Percentiles rank a stretch among this genome's conserved stretches.
Conservation (phyloP, 306 rosid genomes). For the Alnus glutinosa region DNA sequence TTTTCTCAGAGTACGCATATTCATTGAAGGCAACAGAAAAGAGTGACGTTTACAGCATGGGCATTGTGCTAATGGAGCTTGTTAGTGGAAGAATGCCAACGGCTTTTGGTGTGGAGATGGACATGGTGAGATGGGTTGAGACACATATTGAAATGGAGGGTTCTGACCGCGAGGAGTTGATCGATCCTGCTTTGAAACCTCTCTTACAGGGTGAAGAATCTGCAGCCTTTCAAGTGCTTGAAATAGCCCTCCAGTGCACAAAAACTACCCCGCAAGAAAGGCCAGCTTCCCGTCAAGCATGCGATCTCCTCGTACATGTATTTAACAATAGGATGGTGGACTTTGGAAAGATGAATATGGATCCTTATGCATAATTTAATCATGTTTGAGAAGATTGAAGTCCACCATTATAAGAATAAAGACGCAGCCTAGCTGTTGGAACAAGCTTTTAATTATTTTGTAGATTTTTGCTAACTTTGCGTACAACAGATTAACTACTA, state of each 20-base stretch:
- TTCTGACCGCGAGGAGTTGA: slow-evolving; percentile 47
- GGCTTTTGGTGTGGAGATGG: slow-evolving; percentile 69
- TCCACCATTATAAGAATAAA: not conserved
- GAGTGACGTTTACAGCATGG: slow-evolving; percentile 95
- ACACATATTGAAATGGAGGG: slow-evolving; percentile 49
- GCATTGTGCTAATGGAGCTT: slow-evolving; percentile 87
- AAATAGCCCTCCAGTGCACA: slow-evolving; percentile 85
- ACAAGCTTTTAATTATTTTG: not conserved
- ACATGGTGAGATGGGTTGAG: slow-evolving; percentile 98
- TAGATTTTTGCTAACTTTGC: not conserved
- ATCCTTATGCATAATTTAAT: slow-evolving; percentile 13
- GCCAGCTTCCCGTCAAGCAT: slow-evolving; percentile 72
- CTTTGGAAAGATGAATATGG: slow-evolving; percentile 46
- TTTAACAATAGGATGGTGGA: slow-evolving; percentile 48
- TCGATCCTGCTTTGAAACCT: slow-evolving; percentile 68
- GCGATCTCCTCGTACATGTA: slow-evolving; percentile 70
- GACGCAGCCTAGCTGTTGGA: not conserved
- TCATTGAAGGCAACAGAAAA: slow-evolving; percentile 82
- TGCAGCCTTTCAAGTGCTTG: slow-evolving; percentile 79
- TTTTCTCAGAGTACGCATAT: slow-evolving; percentile 76
- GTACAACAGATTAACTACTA: not conserved
- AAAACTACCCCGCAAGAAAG: slow-evolving; percentile 75
- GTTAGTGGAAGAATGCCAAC: slow-evolving; percentile 93
- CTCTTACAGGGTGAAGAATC: slow-evolving; percentile 53
- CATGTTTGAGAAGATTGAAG: slow-evolving; percentile 18